phyloP scores from a whole-genome alignment of 257 asterid genomes.

The Osmanthus fragrans region DNA sequence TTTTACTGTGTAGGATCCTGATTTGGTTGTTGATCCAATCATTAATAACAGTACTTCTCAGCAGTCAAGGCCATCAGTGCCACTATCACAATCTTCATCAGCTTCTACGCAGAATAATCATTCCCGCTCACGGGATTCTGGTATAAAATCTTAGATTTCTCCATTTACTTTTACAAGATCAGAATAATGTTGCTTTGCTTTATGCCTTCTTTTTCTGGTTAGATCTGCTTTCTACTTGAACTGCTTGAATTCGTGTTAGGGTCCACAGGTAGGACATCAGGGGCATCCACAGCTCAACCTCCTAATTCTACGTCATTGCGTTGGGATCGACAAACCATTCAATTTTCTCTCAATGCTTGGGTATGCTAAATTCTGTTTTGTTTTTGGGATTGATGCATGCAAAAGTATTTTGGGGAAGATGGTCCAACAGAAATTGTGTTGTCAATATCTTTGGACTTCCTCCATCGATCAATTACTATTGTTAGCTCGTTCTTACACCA shows the following conservation, averaged over 20 bases:
- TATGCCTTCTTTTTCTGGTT: conserved; percentile 15
- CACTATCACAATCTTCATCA: conserved; percentile 50
- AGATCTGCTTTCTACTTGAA: conserved; percentile 8
- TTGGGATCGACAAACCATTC: conserved; percentile 77
- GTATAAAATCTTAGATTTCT: conserved; percentile 29
- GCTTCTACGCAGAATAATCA: conserved; percentile 56
- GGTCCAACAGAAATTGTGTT: too few species aligned
- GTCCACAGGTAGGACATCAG: conserved; percentile 66
- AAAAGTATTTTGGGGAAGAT: too few species aligned
- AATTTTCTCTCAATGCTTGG: conserved; percentile 93
- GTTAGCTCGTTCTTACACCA: background rate
- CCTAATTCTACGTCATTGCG: conserved; percentile 57
- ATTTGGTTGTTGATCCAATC: conserved; percentile 81
- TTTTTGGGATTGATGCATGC: background rate
- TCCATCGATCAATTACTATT: too few species aligned
- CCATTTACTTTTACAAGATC: conserved; percentile 1
- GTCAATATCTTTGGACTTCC: too few species aligned
- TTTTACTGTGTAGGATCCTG: conserved; percentile 59
- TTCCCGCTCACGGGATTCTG: conserved; percentile 56
- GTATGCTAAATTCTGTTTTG: conserved; percentile 42
- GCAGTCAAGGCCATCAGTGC: conserved; percentile 52
- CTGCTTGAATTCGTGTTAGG: conserved; percentile 40
- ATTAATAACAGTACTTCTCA: conserved; percentile 43
- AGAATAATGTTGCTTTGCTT: conserved; percentile 6
- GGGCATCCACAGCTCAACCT: conserved; percentile 58